These are phyloP conservation scores for Cucumis hystrix DNA, from an alignment of 306 rosid genomes.

Conservation along the genomic window DNA sequence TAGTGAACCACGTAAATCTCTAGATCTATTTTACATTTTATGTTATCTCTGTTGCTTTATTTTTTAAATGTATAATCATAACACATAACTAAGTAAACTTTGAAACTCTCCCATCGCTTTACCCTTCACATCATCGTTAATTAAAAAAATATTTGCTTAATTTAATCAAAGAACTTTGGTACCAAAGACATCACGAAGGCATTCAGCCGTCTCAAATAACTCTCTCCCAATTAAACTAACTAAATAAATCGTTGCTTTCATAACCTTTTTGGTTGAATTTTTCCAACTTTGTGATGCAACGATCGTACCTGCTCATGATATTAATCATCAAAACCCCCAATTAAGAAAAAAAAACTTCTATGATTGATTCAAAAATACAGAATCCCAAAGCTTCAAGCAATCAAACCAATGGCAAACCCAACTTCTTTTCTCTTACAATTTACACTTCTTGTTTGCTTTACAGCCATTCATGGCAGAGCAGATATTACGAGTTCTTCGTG, in stretches of 20 bases:
- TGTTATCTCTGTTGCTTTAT: no score
- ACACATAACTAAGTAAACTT: no score
- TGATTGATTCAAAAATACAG: neutral
- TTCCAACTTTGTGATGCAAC: slow-evolving; percentile 2
- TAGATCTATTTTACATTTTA: no score
- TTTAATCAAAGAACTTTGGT: neutral
- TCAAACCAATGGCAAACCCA: neutral
- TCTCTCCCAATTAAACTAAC: neutral
- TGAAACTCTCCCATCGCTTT: neutral
- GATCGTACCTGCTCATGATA: neutral
- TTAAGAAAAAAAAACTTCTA: neutral
- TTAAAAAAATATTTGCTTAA: neutral
- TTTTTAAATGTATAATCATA: no score
- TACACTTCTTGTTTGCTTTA: slow-evolving; percentile 17
- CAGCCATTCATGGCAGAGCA: slow-evolving; percentile 15
- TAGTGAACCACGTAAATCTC: no score
- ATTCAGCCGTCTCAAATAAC: neutral
- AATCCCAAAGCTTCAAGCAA: neutral
- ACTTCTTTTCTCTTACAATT: slow-evolving; percentile 11
- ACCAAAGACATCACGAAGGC: neutral
- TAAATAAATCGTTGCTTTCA: neutral
- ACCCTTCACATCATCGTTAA: neutral
- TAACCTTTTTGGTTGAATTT: neutral
- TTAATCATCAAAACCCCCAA: neutral
- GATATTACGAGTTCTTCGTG: slow-evolving; percentile 34